Base-by-base conservation (phyloP, 2,329 filamentous ascomycete species). In the Fusarium sp. region DNA sequence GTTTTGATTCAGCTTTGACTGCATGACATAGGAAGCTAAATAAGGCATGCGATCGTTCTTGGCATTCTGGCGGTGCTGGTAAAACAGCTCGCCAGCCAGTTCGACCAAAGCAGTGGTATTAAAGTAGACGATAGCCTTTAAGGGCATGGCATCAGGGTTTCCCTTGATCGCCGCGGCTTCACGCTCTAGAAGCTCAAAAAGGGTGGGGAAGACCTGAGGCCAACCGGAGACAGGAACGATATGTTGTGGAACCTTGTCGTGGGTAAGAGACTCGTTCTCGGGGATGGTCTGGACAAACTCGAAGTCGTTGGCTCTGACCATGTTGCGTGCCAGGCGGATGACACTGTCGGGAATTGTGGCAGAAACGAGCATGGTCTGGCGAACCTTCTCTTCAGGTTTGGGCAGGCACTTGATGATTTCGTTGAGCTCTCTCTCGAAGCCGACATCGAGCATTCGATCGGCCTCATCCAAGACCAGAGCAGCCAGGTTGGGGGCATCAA, bases 381-480 rank as follows among this genome's bases (percentile, higher is more conserved):
- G 91, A 60, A 92, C 87, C 68, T 91, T 89, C 58, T 91, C 82
- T 1, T 81, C 76, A 12, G 88, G 87, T 51, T 87, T 83, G 7
- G 95, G 95, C 15, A 98, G 87, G 47, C 83, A 78, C 0, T 79
- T 66, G 62, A 90, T 83, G 61, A 95, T 93, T 4, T 88, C 81
- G 55, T 86, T 82, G 56, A 95, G 87, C 62, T 91, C 91, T 39
- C 86, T 85, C 63, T 91, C 86, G 78, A 95, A 95, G 6, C 93
- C 96, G 86, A 97, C 96, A 85, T 99, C 96, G 80, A 99, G 89
- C 93, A 99, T 98, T 77, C 96, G 93, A 83, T 99, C 96, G 78
- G 96, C 96, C 87, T 99, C 96, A 77, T 99, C 96, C 51, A 99
- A 91, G 73, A 98, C 95, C 50, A 99, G 88, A 75, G 96, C 97